A percentile compares a stretch with the other conserved stretches of the same genome.
These are phyloP conservation scores for Ustilago shanxiensis DNA, from an alignment of 1,284 basidiomycete genomes.

Conservation along the genomic window DNA sequence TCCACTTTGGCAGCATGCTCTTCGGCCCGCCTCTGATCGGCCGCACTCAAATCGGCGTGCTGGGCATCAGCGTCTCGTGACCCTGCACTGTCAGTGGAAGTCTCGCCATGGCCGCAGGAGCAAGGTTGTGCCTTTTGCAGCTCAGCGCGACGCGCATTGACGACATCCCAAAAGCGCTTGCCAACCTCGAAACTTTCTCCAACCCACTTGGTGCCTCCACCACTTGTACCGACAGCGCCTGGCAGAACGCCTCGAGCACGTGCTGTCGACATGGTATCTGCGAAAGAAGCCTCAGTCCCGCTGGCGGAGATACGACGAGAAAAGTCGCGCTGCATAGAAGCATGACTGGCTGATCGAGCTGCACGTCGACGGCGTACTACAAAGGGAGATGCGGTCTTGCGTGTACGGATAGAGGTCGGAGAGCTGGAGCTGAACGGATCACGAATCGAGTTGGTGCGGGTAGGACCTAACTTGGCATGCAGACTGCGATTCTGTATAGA, in stretches of 20 bases:
- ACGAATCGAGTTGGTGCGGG: conserved; percentile 12
- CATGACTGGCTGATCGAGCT: conserved; percentile 30
- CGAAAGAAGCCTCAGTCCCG: conserved; percentile 25
- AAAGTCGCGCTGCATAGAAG: conserved; percentile 21
- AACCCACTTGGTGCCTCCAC: conserved; percentile 66
- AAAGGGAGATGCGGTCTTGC: conserved; percentile 33
- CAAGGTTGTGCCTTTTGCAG: conserved; percentile 27
- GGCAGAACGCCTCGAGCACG: conserved; percentile 33
- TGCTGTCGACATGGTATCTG: conserved; percentile 6
- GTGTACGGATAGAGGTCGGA: conserved; percentile 20
- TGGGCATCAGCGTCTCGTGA: not conserved
- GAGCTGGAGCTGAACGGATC: conserved; percentile 10
- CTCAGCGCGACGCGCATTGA: conserved; percentile 43
- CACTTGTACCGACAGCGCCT: conserved; percentile 61
- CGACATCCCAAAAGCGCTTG: conserved; percentile 56
- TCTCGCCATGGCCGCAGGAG: conserved; percentile 12
- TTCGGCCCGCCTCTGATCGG: conserved; percentile 16
- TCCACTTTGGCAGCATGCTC: conserved; percentile 39
- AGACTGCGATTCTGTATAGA: conserved; percentile 17
- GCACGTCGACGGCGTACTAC: conserved; percentile 24
- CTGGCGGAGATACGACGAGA: conserved; percentile 18
- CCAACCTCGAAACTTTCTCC: conserved; percentile 66
- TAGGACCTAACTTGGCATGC: conserved; percentile 5
- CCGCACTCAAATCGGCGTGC: not conserved
- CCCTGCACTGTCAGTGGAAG: not conserved